Evolutionary conservation across 768 basidiomycete species (phyloP).

Genomic region (Serendipita sp.): DNA sequence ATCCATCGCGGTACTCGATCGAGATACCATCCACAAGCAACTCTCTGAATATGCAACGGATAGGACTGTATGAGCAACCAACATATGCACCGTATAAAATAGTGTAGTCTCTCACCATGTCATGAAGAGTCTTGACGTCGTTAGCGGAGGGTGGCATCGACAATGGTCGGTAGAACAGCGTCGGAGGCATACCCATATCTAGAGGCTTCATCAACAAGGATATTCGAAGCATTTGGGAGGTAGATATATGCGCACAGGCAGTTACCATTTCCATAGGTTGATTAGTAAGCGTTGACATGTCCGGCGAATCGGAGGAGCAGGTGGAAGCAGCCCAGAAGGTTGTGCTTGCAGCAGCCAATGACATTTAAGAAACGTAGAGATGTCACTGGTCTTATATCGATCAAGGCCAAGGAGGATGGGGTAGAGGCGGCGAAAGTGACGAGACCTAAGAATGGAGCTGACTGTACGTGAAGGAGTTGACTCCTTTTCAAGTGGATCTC

Average conservation of each 20-base stretch:
- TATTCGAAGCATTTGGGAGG: not conserved
- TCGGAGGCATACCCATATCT: not conserved
- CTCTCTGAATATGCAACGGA: not conserved
- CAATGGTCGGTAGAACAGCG: not conserved
- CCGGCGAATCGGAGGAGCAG: too few relatives aligned
- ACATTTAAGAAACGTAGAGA: not conserved
- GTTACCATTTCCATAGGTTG: conserved; percentile 1
- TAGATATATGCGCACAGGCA: not conserved
- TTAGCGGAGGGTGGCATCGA: not conserved
- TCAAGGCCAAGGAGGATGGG: too few relatives aligned
- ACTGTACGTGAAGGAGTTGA: too few relatives aligned
- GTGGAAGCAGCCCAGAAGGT: too few relatives aligned
- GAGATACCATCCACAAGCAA: conserved; percentile 2
- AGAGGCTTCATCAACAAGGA: not conserved
- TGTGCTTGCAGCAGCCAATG: not conserved
- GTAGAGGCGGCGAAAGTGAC: too few relatives aligned
- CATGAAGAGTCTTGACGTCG: not conserved
- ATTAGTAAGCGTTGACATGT: not conserved
- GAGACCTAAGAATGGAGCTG: too few relatives aligned
- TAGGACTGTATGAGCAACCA: not conserved
- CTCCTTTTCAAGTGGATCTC: too few relatives aligned
- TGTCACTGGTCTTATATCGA: too few relatives aligned
- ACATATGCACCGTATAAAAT: not conserved
- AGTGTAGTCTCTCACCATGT: not conserved
- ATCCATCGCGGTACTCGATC: not conserved